Base-by-base conservation (phyloP, 768 basidiomycete genomes). In the Piloderma croceum region DNA sequence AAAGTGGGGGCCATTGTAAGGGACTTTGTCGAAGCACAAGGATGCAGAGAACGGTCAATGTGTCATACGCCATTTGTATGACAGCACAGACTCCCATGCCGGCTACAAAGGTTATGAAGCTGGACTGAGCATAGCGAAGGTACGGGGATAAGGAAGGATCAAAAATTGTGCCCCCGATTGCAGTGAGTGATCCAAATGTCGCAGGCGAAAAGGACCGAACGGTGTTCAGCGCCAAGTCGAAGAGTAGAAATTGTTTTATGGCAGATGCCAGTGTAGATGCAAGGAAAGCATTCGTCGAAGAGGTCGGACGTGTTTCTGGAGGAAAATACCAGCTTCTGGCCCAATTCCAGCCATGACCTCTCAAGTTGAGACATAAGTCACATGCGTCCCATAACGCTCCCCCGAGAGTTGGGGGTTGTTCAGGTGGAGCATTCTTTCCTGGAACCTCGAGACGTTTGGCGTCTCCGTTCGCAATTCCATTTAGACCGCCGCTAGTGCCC, bases 261-360 rank as follows among this genome's bases (percentile, higher is more conserved):
- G 63, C 49, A 17, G 63, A 66, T 12, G 46, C 7, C 6, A 67
- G 35, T 1, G 71, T 67, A 6, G 57, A 44, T 13, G 56, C 36
- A 3, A 64, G 31, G 50, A 78, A 81, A 11, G 55, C 45, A 1
- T 43, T 13, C 7, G 54, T 64, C 17, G 71, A 65, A 1, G 52
- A 44, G 6, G 59, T 56, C 2, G 68, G 63, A 15, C 73, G 70
- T 7, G 61, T 67, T 46, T 74, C 70, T 5, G 42, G 55, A 5
- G 73, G 7, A 36, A 42, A 9, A 17, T 34, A 13, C 11, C 5
- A 24, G 35, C 37, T n/a, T 21, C 57, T 47, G 2, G 78, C 76
- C 73, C 77, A 81, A 31, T 71, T 60, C 81, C 81, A 83, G 11
- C 76, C 79, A 34, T 64, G 51, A 6, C 81, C 82, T 13, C 82